phyloP scores from a whole-genome alignment of 768 basidiomycete genomes.

The Mycena indigotica region DNA sequence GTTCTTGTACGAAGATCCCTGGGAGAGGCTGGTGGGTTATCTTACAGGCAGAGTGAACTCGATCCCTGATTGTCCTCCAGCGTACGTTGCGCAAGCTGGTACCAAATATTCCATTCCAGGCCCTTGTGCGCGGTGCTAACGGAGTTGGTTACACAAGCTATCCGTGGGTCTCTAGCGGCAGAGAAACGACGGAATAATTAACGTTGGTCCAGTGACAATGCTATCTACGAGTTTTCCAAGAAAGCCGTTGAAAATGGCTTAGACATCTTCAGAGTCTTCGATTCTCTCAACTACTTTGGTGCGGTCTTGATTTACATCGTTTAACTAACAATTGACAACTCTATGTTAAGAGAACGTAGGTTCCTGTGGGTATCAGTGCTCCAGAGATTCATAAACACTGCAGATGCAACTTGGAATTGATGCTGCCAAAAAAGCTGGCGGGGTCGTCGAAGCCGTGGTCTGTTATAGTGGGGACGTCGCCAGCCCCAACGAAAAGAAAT shows the following conservation, averaged over 20 bases:
- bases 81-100: constrained; percentile 92
- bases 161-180: constrained; percentile 58
- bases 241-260: constrained; percentile 99
- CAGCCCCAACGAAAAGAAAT: constrained; percentile 92
- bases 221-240: constrained; percentile 99
- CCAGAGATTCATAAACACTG: constrained; percentile 6
- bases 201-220: constrained; percentile 72
- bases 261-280: constrained; percentile 99
- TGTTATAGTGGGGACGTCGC: constrained; percentile 99
- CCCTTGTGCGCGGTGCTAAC: constrained; percentile 97
- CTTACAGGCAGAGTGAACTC: background rate
- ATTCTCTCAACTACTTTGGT: constrained; percentile 99
- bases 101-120: constrained; percentile 98
- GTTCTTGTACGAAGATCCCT: constrained; percentile 99
- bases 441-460: constrained; percentile 95
- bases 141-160: constrained; percentile 99
- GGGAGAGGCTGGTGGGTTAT: constrained; percentile 88
- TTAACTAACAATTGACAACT: constrained; percentile 7
- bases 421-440: constrained; percentile 99
- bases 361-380: too few species aligned
- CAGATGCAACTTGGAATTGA: constrained; percentile 98
- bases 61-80: constrained; percentile 41
- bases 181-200: background rate
- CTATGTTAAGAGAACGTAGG: constrained; percentile 66
- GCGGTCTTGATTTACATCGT: constrained; percentile 32